Evolutionary conservation across 1,284 basidiomycete genomes (phyloP), one percentile per base, ranked within the genome.

Genomic region (Boletellus sp.): DNA sequence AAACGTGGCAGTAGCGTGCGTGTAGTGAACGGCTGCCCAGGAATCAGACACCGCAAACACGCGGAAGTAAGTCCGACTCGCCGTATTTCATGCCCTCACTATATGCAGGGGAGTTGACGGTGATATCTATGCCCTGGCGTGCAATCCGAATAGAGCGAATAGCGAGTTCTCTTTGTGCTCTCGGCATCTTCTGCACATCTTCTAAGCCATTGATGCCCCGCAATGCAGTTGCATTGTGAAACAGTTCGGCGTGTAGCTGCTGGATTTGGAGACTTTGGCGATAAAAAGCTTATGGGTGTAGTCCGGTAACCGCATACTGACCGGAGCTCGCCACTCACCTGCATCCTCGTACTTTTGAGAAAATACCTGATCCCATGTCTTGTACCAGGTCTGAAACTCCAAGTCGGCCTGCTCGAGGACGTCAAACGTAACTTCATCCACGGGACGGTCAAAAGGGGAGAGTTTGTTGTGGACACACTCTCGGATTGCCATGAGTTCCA

Each of bases 1-100:
- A 67, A 96, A 96, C 0, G 92, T 94, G 2, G 93, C 93, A 30
- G 91, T 91, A 37, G 89, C 90, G 63, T 95, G 91, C 8, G 90
- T 89, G 59, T 91, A 92, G 59, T 89, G 85, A 29, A 92, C 89
- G 26, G 87, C 91, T 89, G 59, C 50, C 17, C n/a, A 8, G 25
- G 20, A 23, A 20, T 65, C 40, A 50, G 38, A 38, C 27, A 8
- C 42, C 25, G 25, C 36, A 4, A 41, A 45, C 19, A 16, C 19
- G 8, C 32, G 33, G 6, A 47, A 43, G 9, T 43, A 34, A 36
- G 27, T 21, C 33, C 41, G 32, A 41, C 77, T 43, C 59, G 85
- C 86, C 87, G 60, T 92, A 94, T 73, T 88, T 89, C 76, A 95
- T 85, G 16, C 89, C 87, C 61, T 91, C 88, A 54, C 91, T 77